Evolutionary conservation across 371 early-diverging fungal genomes (phyloP).

Genomic region (Mortierella sp.): DNA sequence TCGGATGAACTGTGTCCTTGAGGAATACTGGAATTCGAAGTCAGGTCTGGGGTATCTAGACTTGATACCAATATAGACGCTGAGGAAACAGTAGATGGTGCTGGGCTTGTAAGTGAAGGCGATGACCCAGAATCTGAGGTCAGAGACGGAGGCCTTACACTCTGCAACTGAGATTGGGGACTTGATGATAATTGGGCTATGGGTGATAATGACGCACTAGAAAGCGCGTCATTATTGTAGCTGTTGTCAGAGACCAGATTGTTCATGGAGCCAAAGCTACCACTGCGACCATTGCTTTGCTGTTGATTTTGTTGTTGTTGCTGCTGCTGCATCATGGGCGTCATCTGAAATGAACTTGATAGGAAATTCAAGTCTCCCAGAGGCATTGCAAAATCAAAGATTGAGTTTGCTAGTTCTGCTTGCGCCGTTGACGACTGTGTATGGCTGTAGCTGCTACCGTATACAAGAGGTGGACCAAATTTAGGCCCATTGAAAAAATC

Average conservation of each 20-base stretch:
- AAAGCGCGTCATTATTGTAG: background rate
- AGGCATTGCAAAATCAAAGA: conserved; percentile 57
- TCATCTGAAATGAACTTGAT: conserved; percentile 53
- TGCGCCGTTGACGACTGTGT: conserved; percentile 16
- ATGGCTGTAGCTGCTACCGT: conserved; percentile 36
- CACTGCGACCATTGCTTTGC: background rate
- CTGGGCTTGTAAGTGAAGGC: background rate
- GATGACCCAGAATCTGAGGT: conserved; percentile 4
- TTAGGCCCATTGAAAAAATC: conserved; percentile 11
- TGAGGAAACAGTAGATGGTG: conserved; percentile 9
- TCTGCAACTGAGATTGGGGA: conserved; percentile 1
- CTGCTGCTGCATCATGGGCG: conserved; percentile 36
- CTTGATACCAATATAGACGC: conserved; percentile 9
- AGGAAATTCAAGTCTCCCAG: conserved; percentile 50
- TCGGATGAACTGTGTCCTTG: conserved; percentile 5
- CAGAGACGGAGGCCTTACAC: background rate
- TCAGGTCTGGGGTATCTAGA: background rate
- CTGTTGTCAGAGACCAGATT: background rate
- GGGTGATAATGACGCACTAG: conserved; percentile 10
- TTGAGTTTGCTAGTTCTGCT: conserved; percentile 33
- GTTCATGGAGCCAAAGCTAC: conserved; percentile 3
- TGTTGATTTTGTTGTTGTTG: conserved; percentile 1
- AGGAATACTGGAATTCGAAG: background rate
- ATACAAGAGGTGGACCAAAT: conserved; percentile 38
- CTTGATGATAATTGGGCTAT: background rate